Evolutionary conservation across 2,329 filamentous ascomycete genomes (phyloP), one percentile per base, ranked within the genome.

Genomic region (Aspergillus phoenicis): DNA sequence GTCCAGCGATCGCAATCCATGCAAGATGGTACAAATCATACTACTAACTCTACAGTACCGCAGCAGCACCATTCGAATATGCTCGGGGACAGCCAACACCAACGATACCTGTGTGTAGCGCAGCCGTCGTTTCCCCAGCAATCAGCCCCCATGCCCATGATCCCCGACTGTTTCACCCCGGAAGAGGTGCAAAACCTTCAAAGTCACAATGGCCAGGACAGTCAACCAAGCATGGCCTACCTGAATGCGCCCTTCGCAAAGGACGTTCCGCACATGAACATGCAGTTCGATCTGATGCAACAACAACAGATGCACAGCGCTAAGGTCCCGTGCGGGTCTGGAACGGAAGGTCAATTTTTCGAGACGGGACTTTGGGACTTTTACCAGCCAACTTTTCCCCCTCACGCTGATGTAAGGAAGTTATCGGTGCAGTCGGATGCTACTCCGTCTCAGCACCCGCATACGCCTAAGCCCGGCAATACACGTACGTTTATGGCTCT

Each of bases 11-110:
- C 70, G 71, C 68, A 71, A 69, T 59, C 71, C 71, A 66, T 78
- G 72, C 83, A 84, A 78, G 82, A 83, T 68, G 81, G 82, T 71
- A 75, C 71, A 68, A 78, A 77, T 81, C 80, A 84, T 64, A 83
- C 81, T 80, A 86, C 80, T 77, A 82, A 81, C 75, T 76, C 80
- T 82, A 81, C 81, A 84, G 79, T 82, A 82, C 63, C 69, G 72
- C 82, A 80, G 72, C 82, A 80, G 78, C 77, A 84, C 81, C 81
- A 82, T 85, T 90, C 93, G 86, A 89, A 92, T 85, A 84, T 87
- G 81, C 85, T 92, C 88, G 90, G 89, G 89, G 90, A 91, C 91
- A 85, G 89, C 88, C 91, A 94, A 87, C 87, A 91, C 88, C 91
- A 93, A 83, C 87, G 87, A 85, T 85, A 87, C 85, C 86, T 86